These are phyloP conservation scores for Babesia caballi DNA, from an alignment of 169 alveolate species.

Conservation along the genomic window DNA sequence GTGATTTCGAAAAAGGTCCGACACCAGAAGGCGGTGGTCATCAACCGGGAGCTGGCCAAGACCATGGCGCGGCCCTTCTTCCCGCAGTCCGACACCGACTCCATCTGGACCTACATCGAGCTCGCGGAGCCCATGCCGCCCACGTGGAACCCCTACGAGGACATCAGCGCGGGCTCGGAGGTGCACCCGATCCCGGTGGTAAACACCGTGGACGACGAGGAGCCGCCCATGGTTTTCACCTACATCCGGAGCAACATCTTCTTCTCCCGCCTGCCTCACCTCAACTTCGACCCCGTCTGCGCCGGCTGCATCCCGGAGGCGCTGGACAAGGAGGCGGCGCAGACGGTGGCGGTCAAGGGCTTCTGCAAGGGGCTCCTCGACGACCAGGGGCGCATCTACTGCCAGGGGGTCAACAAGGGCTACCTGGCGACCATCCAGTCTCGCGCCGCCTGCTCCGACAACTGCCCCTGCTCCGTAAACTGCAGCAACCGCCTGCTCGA, in stretches of 20 bases:
- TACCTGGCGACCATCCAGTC: conserved; percentile 67
- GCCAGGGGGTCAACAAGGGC: conserved; percentile 69
- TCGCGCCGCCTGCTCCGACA: conserved; percentile 74
- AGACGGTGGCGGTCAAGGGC: conserved; percentile 59
- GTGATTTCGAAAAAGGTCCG: neutral
- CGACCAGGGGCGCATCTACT: conserved; percentile 53
- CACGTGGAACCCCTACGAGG: conserved; percentile 77
- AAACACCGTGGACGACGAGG: conserved; percentile 68
- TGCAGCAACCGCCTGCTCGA: conserved; percentile 72
- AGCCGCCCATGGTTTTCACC: conserved; percentile 79
- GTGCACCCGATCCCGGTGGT: conserved; percentile 71
- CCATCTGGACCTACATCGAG: conserved; percentile 70
- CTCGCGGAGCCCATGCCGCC: conserved; percentile 68
- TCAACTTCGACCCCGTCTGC: conserved; percentile 68
- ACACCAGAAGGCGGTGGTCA: conserved; percentile 23
- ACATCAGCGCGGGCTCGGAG: conserved; percentile 77
- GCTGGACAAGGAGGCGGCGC: conserved; percentile 36
- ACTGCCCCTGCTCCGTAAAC: conserved; percentile 73
- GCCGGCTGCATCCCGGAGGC: conserved; percentile 72
- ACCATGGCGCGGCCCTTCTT: conserved; percentile 69
- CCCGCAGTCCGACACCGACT: conserved; percentile 69
- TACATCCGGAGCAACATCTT: conserved; percentile 64
- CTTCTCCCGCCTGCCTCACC: conserved; percentile 69
- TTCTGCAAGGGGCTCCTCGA: conserved; percentile 70
- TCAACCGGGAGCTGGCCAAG: conserved; percentile 72